phyloP scores from a whole-genome alignment of 306 rosid species.

The Corylus americana region DNA sequence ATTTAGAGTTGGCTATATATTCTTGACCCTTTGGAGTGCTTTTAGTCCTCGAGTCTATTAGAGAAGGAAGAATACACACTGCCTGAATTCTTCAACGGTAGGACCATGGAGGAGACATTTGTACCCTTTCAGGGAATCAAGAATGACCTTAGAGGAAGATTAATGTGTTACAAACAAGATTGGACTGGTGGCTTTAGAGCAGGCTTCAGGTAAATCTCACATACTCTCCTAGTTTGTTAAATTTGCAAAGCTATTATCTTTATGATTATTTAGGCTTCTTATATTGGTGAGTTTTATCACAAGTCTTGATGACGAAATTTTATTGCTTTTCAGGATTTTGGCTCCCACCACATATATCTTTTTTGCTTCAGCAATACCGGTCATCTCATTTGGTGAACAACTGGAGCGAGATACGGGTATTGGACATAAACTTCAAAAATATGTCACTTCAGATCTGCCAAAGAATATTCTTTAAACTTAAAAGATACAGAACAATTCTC shows the following conservation, averaged over 20 bases:
- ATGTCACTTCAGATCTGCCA: constrained; percentile 2
- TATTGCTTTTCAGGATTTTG: constrained; percentile 59
- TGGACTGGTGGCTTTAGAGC: constrained; percentile 80
- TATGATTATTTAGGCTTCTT: constrained; percentile 8
- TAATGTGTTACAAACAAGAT: constrained; percentile 89
- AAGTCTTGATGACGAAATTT: not conserved
- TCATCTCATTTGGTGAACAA: constrained; percentile 83
- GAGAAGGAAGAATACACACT: not conserved
- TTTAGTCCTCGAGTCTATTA: not conserved
- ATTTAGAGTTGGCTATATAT: too few relatives aligned
- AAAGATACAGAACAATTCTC: not conserved
- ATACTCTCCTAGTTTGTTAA: not conserved
- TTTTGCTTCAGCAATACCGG: constrained; percentile 85
- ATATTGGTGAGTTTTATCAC: not conserved
- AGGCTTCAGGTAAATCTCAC: constrained; percentile 58
- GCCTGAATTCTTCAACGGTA: not conserved
- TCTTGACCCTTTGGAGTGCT: not conserved
- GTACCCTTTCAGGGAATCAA: constrained; percentile 79
- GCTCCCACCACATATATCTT: constrained; percentile 92
- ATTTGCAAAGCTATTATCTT: not conserved
- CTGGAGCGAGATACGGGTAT: constrained; percentile 73
- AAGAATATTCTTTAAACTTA: constrained; percentile 25
- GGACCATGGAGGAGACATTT: constrained; percentile 75
- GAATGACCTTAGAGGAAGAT: constrained; percentile 82
- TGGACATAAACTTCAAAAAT: not conserved